Conservation (phyloP, 2,329 filamentous ascomycete genomes). For the Plenodomus lindquistii region DNA sequence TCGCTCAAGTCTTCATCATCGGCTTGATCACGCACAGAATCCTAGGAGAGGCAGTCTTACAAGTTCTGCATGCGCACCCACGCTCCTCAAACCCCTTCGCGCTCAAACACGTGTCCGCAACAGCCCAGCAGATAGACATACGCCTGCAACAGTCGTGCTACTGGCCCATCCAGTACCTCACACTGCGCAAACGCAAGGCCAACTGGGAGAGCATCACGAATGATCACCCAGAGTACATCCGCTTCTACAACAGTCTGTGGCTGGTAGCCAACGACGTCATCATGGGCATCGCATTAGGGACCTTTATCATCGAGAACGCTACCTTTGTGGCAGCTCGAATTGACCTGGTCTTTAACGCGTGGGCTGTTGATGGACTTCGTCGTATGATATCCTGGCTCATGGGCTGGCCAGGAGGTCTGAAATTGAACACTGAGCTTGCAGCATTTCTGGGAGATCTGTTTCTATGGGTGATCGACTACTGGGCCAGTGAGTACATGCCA, state of each 20-base stretch:
- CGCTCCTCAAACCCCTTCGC: slow-evolving; percentile 74
- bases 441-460: slow-evolving; percentile 95
- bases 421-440: slow-evolving; percentile 91
- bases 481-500: slow-evolving; percentile 68
- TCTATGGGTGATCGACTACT: slow-evolving; percentile 98
- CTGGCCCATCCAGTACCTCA: slow-evolving; percentile 96
- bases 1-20: slow-evolving; percentile 73
- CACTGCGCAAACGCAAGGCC: slow-evolving; percentile 81
- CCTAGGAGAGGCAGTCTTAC: slow-evolving; percentile 76
- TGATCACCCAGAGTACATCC: slow-evolving; percentile 95
- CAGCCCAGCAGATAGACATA: slow-evolving; percentile 96
- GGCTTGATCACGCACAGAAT: slow-evolving; percentile 78
- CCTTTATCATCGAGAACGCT: slow-evolving; percentile 95
- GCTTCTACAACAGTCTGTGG: slow-evolving; percentile 98
- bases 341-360: slow-evolving; percentile 72
- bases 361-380: slow-evolving; percentile 86
- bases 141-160: slow-evolving; percentile 97
- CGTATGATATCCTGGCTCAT: slow-evolving; percentile 93
- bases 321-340: slow-evolving; percentile 81
- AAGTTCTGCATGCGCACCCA: slow-evolving; percentile 81
- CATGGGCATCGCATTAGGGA: slow-evolving; percentile 93
- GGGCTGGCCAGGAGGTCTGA: slow-evolving; percentile 84
- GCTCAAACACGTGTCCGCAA: slow-evolving; percentile 93
- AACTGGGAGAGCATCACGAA: slow-evolving; percentile 96
- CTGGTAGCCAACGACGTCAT: slow-evolving; percentile 98